phyloP scores from a whole-genome alignment of 2,329 filamentous ascomycete species.

The Pseudocercospora macadamiae region DNA sequence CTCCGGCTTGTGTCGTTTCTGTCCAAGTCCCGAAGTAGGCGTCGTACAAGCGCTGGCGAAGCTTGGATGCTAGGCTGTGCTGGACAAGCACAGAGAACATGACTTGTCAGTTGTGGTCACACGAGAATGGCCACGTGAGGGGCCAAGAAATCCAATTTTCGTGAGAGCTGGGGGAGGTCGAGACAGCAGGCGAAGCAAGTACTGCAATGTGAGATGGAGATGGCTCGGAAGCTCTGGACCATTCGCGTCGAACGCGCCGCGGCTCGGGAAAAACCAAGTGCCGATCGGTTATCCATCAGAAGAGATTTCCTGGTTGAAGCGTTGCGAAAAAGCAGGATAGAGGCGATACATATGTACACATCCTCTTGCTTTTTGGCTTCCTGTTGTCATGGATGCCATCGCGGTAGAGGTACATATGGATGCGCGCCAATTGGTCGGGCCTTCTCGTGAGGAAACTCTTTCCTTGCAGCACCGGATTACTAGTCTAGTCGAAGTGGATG shows the following conservation, averaged over 20 bases:
- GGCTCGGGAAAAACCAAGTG: neutral
- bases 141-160: too few relatives aligned
- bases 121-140: neutral
- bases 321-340: too few relatives aligned
- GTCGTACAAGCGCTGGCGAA: neutral
- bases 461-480: neutral
- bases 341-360: too few relatives aligned
- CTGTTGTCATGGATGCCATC: too few relatives aligned
- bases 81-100: neutral
- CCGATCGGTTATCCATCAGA: neutral
- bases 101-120: neutral
- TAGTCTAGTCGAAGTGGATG: neutral
- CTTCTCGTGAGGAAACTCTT: neutral
- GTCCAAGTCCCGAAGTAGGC: neutral
- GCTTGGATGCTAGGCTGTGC: neutral
- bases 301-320: neutral
- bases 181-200: neutral
- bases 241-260: neutral
- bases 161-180: too few relatives aligned
- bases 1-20: too few relatives aligned
- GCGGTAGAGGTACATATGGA: too few relatives aligned
- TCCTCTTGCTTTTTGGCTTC: too few relatives aligned
- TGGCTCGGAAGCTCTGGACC: conserved; percentile 1
- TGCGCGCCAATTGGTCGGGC: neutral
- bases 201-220: neutral